phyloP scores from a whole-genome alignment of 2,329 filamentous ascomycete species.

The Fusarium denticulatum region DNA sequence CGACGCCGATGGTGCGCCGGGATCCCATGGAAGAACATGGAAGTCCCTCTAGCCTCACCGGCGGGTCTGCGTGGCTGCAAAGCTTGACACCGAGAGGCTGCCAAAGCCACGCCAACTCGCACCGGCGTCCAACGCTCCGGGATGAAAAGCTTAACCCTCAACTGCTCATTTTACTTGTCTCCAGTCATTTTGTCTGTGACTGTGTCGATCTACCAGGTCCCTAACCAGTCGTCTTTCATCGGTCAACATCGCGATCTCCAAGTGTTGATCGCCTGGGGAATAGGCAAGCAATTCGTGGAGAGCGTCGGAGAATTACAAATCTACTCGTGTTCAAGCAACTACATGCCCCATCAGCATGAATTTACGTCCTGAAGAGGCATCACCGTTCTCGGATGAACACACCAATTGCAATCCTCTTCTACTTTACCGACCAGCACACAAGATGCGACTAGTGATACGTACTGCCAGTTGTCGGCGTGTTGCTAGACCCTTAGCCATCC shows the following conservation, averaged over 20 bases:
- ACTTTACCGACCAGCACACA: slow-evolving; percentile 3
- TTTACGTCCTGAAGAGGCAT: neutral
- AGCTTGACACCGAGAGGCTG: slow-evolving; percentile 17
- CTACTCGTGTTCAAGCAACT: neutral
- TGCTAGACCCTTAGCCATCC: slow-evolving; percentile 23
- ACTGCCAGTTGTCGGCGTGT: slow-evolving; percentile 17
- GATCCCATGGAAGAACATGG: slow-evolving; percentile 39
- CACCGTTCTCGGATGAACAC: neutral
- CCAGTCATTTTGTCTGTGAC: slow-evolving; percentile 10
- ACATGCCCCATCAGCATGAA: neutral
- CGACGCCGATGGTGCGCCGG: slow-evolving; percentile 32
- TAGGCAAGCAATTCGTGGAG: slow-evolving; percentile 12
- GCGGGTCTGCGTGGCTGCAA: slow-evolving; percentile 27
- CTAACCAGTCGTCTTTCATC: slow-evolving; percentile 17
- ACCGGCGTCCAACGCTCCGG: slow-evolving; percentile 36
- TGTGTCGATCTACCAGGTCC: slow-evolving; percentile 29
- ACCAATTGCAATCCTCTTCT: neutral
- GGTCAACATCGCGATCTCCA: slow-evolving; percentile 26
- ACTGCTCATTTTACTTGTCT: slow-evolving; percentile 38
- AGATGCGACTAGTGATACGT: slow-evolving; percentile 11
- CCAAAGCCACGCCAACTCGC: slow-evolving; percentile 22
- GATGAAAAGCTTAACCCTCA: slow-evolving; percentile 35
- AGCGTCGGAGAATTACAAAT: slow-evolving; percentile 14
- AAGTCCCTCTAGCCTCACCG: slow-evolving; percentile 31
- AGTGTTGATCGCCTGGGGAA: slow-evolving; percentile 10